Percentiles rank a stretch among this genome's conserved stretches.
Evolutionary conservation across 2,329 filamentous ascomycete species (phyloP).

Genomic region (Sclerotinia sclerotiorum): DNA sequence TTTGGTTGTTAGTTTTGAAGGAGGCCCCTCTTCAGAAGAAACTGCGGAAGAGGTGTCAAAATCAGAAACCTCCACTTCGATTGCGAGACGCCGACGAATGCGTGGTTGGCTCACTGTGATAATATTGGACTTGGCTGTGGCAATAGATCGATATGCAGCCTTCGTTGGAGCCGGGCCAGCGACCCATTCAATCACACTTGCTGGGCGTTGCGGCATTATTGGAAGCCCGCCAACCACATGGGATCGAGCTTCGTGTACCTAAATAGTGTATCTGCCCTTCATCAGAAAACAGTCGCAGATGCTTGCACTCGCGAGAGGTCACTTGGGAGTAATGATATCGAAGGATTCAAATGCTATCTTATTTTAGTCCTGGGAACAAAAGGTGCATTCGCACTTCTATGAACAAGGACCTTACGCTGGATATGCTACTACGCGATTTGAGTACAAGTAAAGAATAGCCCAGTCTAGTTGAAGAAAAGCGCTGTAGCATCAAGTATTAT

Average conservation of each 20-base stretch:
- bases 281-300: background rate
- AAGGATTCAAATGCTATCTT: background rate
- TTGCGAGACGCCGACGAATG: background rate
- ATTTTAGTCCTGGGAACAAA: background rate
- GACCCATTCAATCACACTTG: constrained; percentile 12
- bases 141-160: constrained; percentile 5
- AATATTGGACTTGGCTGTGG: background rate
- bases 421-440: background rate
- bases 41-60: background rate
- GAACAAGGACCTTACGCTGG: background rate
- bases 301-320: background rate
- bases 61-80: constrained; percentile 17
- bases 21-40: background rate
- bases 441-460: background rate
- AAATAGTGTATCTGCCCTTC: background rate
- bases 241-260: background rate
- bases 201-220: constrained; percentile 15
- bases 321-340: background rate
- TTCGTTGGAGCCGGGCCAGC: constrained; percentile 9
- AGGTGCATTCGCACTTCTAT: background rate
- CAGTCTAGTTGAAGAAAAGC: too few species aligned
- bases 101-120: background rate
- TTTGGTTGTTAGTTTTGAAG: background rate
- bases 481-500: background rate
- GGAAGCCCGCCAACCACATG: background rate